Evolutionary conservation across 495 filamentous ascomycete genomes (phyloP).

Genomic region (Neurospora terricola): DNA sequence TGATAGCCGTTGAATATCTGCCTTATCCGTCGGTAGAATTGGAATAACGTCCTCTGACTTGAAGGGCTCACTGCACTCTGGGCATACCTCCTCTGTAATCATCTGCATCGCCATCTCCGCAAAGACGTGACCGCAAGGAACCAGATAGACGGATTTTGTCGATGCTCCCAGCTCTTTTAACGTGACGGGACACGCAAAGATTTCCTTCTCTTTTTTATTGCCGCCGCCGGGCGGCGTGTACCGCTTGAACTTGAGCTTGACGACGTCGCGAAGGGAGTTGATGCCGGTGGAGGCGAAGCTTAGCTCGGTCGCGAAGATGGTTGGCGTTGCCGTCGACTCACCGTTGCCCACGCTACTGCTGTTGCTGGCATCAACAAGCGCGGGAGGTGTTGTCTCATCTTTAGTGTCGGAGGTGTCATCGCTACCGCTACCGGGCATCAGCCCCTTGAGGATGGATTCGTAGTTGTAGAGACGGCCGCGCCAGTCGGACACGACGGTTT

Average conservation of each 20-base stretch:
- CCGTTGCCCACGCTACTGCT: no score
- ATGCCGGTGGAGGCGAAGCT: conserved; percentile 60
- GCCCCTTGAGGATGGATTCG: conserved; percentile 72
- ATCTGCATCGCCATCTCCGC: conserved; percentile 75
- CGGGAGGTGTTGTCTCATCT: no score
- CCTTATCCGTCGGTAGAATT: conserved; percentile 62
- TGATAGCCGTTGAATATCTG: conserved; percentile 59
- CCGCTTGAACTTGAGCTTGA: conserved; percentile 72
- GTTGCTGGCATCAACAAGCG: no score
- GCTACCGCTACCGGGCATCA: conserved; percentile 55
- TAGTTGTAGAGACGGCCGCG: conserved; percentile 89
- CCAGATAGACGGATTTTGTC: conserved; percentile 76
- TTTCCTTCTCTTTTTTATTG: conserved; percentile 29
- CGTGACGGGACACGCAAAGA: conserved; percentile 81
- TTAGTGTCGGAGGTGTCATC: conserved; percentile 13
- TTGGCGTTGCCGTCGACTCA: conserved; percentile 13
- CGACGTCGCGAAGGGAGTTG: conserved; percentile 74
- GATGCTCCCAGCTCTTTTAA: conserved; percentile 72
- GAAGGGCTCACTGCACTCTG: conserved; percentile 69
- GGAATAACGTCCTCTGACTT: conserved; percentile 65
- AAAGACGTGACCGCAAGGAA: conserved; percentile 95
- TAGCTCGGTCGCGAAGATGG: conserved; percentile 48
- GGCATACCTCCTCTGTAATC: conserved; percentile 38
- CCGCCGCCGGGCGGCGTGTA: conserved; percentile 25
- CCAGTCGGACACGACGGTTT: conserved; percentile 73